Conservation (phyloP, 495 filamentous ascomycete genomes). For the Penicillium atrosanguineum region DNA sequence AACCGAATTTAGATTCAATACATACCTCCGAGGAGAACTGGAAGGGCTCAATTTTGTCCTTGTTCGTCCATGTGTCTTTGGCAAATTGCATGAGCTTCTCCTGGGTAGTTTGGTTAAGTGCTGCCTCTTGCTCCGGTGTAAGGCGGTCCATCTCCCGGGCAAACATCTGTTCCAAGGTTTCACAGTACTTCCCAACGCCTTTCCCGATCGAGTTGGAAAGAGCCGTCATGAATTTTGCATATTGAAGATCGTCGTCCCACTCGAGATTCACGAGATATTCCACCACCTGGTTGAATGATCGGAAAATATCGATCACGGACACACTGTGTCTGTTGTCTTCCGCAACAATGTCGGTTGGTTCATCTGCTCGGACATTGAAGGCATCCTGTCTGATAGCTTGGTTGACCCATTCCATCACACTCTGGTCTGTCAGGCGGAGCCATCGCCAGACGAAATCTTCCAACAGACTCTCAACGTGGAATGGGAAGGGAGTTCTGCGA, state of each 20-base stretch:
- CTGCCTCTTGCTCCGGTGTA: conserved; percentile 81
- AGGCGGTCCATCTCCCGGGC: conserved; percentile 88
- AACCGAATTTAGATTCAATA: background rate
- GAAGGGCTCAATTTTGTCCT: conserved; percentile 94
- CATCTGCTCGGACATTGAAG: conserved; percentile 66
- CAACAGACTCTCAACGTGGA: conserved; percentile 80
- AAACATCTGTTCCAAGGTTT: conserved; percentile 83
- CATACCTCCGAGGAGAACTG: conserved; percentile 91
- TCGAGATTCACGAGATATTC: conserved; percentile 81
- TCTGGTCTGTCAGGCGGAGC: conserved; percentile 77
- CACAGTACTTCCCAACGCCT: conserved; percentile 87
- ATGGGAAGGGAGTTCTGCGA: conserved; percentile 60
- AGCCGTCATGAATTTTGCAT: conserved; percentile 97
- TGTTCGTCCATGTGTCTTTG: conserved; percentile 91
- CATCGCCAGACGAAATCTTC: conserved; percentile 94
- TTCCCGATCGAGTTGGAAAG: conserved; percentile 80
- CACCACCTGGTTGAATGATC: conserved; percentile 84
- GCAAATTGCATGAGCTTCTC: conserved; percentile 89
- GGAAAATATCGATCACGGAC: conserved; percentile 91
- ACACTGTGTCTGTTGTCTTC: conserved; percentile 90
- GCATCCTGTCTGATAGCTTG: conserved; percentile 84
- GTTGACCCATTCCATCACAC: conserved; percentile 81
- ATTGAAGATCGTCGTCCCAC: conserved; percentile 91
- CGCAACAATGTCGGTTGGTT: conserved; percentile 56
- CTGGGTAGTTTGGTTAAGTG: conserved; percentile 74